These are phyloP conservation scores for Melaleuca quinquenervia DNA, from an alignment of 345 rosid species.

Conservation along the genomic window DNA sequence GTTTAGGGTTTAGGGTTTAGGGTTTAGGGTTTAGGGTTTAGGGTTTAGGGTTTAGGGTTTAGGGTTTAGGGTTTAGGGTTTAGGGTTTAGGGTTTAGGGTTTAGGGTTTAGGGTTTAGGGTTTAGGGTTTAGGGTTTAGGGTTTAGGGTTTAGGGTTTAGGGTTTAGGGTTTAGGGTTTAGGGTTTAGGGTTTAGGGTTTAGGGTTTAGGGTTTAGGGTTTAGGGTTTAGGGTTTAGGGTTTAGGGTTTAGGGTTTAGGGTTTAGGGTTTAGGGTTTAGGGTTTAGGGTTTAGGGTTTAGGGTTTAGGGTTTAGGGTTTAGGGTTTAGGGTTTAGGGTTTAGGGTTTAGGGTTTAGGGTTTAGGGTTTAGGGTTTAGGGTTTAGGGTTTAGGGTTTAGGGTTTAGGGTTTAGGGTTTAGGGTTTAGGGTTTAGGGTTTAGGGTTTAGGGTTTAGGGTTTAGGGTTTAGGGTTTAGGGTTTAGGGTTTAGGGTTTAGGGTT, in stretches of 20 bases:
- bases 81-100: background rate
- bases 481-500: constrained; percentile 6
- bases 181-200: background rate
- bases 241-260: background rate
- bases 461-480: constrained; percentile 7
- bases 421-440: constrained; percentile 1
- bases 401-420: constrained; percentile 1
- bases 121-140: background rate
- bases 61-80: constrained; percentile 1
- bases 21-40: too few species aligned
- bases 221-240: background rate
- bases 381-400: background rate
- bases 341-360: constrained; percentile 6
- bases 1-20: background rate
- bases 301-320: too few species aligned
- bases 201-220: background rate
- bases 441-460: constrained; percentile 9
- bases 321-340: constrained; percentile 9
- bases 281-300: constrained; percentile 2
- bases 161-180: background rate
- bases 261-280: background rate
- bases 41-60: background rate
- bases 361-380: background rate
- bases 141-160: too few species aligned
- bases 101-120: background rate